phyloP scores from a whole-genome alignment of 2,329 filamentous ascomycete species.

The Alternaria ventricosa region DNA sequence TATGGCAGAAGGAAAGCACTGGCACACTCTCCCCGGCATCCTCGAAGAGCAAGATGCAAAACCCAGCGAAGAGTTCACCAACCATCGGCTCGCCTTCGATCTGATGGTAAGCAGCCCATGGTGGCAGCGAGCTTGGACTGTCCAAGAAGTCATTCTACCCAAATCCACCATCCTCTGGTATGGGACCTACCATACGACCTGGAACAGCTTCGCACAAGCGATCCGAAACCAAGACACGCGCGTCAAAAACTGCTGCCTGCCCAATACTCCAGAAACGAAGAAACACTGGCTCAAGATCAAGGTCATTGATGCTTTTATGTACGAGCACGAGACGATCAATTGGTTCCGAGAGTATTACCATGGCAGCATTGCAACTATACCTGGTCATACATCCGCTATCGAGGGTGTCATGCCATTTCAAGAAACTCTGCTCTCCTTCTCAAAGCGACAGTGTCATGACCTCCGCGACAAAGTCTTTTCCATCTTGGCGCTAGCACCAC shows the following conservation, averaged over 20 bases:
- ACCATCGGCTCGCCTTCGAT: background rate
- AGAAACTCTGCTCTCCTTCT: background rate
- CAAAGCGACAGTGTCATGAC: background rate
- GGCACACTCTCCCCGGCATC: background rate
- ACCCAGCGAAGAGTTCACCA: background rate
- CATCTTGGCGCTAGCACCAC: background rate
- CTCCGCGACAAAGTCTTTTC: background rate
- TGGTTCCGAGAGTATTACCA: background rate
- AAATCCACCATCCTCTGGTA: background rate
- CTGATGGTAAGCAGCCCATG: background rate
- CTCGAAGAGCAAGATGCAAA: background rate
- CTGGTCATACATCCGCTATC: no score
- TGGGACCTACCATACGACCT: background rate
- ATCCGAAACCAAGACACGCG: background rate
- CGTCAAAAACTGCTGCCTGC: background rate
- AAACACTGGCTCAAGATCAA: background rate
- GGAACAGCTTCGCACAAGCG: background rate
- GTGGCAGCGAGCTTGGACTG: constrained; percentile 2
- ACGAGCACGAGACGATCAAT: background rate
- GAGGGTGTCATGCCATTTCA: background rate
- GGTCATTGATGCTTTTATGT: background rate
- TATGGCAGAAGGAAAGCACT: background rate
- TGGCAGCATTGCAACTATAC: background rate
- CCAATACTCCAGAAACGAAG: background rate
- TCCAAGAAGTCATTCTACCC: constrained; percentile 1